phyloP scores from a whole-genome alignment of 2,329 filamentous ascomycete species.

The Aspergillus alliaceus region DNA sequence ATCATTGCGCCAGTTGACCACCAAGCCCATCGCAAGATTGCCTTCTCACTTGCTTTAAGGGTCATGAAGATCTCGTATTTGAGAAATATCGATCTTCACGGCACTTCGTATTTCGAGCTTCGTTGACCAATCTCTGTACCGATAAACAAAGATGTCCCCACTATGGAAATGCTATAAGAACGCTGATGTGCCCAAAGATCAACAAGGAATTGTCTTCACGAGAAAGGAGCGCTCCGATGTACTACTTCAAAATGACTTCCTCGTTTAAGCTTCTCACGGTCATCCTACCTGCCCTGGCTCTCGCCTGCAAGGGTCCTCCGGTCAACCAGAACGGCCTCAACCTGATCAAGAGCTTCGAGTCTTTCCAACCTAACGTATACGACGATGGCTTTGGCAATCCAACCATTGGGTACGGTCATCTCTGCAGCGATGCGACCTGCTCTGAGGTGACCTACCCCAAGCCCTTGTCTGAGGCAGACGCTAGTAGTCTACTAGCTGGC shows the following conservation, averaged over 20 bases:
- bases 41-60: neutral
- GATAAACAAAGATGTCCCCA: neutral
- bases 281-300: constrained; percentile 3
- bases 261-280: constrained; percentile 1
- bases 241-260: constrained; percentile 4
- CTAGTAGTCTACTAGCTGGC: constrained; percentile 40
- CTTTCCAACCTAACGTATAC: constrained; percentile 29
- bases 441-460: constrained; percentile 49
- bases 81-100: neutral
- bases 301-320: constrained; percentile 19
- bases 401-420: constrained; percentile 54
- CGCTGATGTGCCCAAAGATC: neutral
- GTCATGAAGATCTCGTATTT: neutral
- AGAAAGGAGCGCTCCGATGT: neutral
- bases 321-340: constrained; percentile 36
- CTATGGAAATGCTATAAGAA: neutral
- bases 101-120: neutral
- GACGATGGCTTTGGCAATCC: constrained; percentile 49
- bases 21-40: neutral
- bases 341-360: constrained; percentile 41
- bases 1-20: too few species aligned
- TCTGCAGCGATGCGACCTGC: constrained; percentile 45
- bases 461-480: constrained; percentile 45
- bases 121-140: neutral
- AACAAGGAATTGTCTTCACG: too few species aligned